A percentile compares a stretch with the other conserved stretches of the same genome.
Conservation (phyloP, 352 stramenopile species). For the Globisporangium alternatum region DNA sequence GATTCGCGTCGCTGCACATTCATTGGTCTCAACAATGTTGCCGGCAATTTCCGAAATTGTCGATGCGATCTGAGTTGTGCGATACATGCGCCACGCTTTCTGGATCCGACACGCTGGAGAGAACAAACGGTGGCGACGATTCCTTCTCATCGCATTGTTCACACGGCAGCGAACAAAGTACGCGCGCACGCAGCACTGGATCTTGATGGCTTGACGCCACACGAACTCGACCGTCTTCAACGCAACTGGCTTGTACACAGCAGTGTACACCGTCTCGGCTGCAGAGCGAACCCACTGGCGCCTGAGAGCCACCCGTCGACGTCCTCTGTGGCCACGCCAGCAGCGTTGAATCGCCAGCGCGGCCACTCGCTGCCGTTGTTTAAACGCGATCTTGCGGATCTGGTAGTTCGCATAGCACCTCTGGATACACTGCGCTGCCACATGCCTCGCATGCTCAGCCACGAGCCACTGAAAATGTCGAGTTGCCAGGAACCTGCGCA, state of each 20-base stretch:
- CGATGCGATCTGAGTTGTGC: neutral
- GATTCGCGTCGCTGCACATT: slow-evolving; percentile 5
- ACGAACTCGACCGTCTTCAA: slow-evolving; percentile 2
- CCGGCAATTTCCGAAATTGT: slow-evolving; percentile 12
- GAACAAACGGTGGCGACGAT: slow-evolving; percentile 17
- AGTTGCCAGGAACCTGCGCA: slow-evolving; percentile 21
- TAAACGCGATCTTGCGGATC: slow-evolving; percentile 22
- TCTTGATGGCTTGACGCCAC: slow-evolving; percentile 2
- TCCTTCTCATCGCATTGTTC: neutral
- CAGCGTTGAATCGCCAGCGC: slow-evolving; percentile 21
- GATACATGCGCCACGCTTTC: slow-evolving; percentile 23
- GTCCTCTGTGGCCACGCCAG: slow-evolving; percentile 24
- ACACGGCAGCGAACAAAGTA: slow-evolving; percentile 16
- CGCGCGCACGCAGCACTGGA: slow-evolving; percentile 23
- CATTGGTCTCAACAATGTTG: slow-evolving; percentile 12
- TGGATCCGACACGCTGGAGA: slow-evolving; percentile 24
- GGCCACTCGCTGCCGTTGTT: slow-evolving; percentile 10
- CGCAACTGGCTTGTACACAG: slow-evolving; percentile 13
- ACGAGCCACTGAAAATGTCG: slow-evolving; percentile 19
- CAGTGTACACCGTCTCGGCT: slow-evolving; percentile 1
- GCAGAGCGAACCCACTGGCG: slow-evolving; percentile 5
- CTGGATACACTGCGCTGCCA: slow-evolving; percentile 26
- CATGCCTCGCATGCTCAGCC: slow-evolving; percentile 5
- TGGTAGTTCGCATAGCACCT: slow-evolving; percentile 24
- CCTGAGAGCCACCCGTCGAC: slow-evolving; percentile 7